Base-by-base conservation (phyloP, 192 early-diverging fungal genomes). In the Phycomyces nitens region DNA sequence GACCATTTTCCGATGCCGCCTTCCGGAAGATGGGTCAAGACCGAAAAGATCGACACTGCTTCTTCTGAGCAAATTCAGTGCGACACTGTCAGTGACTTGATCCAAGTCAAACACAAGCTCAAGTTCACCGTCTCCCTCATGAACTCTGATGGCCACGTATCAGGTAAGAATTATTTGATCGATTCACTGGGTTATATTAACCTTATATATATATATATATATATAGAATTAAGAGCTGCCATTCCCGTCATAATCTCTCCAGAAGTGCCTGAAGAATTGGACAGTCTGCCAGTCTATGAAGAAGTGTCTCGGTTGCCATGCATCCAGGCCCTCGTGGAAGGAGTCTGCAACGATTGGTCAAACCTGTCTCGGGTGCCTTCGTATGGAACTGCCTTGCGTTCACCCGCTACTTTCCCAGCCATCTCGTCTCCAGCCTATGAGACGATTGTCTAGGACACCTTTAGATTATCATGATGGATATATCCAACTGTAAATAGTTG, bases 131-230 rank as follows among this genome's bases (percentile, higher is more conserved):
- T 79, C 0, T 54, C 56, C 1, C 59, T 79, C 11, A 12, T 60
- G 6, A 72, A 73, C 56, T 14, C 49, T 18, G 74, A 73, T 59
- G 73, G 73, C 12, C 73, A 75, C 56, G 63, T 70, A 43, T 75
- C 73, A 7, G 71, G 71, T 73, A 57, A 60, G 1, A 0, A 6
- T 7, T 7, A 11, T 0, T 8, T 54, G 4, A 27, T 57, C 12
- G 14, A 20, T 59, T 23, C 20, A 34, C 3, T 57, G 5, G 7
- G n/a, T 18, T 18, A 11, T 22, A 41, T 10, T 8, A 14, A 14
- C 16, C 15, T n/a, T 58, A 22, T 29, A 11, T 6, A 58, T 4
- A 16, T 39, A n/a, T 39, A 7, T 40, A 42, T 38, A 20, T 58
- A 39, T 22, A 40, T 50, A 69, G 75, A 77, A 50, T 57, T 77